Conservation (phyloP, 345 rosid genomes). For the Euphorbia peplus region DNA sequence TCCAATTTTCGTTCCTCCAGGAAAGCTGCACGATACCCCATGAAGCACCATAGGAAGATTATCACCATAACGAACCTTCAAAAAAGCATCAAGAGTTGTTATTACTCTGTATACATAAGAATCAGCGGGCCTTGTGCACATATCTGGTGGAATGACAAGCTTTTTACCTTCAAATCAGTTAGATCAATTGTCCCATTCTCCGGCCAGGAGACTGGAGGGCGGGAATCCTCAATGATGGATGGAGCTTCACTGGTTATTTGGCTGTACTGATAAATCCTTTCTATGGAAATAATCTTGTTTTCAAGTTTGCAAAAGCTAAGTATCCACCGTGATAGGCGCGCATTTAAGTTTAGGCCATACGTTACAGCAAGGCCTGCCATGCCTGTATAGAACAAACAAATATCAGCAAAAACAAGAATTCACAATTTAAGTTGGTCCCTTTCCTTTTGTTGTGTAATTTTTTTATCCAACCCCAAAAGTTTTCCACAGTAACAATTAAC, state of each 20-base stretch:
- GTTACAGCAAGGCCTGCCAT: conserved; percentile 99
- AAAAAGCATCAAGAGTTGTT: neutral
- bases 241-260: conserved; percentile 79
- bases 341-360: conserved; percentile 95
- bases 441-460: neutral
- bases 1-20: conserved; percentile 95
- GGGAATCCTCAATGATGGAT: conserved; percentile 54
- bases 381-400: conserved; percentile 43
- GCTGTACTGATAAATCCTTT: conserved; percentile 96
- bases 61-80: conserved; percentile 92
- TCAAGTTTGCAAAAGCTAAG: conserved; percentile 99
- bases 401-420: conserved; percentile 15
- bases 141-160: neutral
- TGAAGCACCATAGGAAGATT: conserved; percentile 93
- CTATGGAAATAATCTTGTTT: conserved; percentile 94
- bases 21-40: conserved; percentile 75
- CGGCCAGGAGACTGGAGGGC: conserved; percentile 86
- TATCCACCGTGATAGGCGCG: conserved; percentile 96
- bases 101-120: neutral
- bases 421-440: neutral
- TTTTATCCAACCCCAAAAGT: neutral
- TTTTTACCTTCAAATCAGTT: conserved; percentile 74
- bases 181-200: conserved; percentile 76
- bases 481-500: neutral
- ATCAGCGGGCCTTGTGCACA: neutral